A percentile compares a stretch with the other conserved stretches of the same genome.
Evolutionary conservation across 306 rosid species (phyloP).

Genomic region (Boehmeria nivea): DNA sequence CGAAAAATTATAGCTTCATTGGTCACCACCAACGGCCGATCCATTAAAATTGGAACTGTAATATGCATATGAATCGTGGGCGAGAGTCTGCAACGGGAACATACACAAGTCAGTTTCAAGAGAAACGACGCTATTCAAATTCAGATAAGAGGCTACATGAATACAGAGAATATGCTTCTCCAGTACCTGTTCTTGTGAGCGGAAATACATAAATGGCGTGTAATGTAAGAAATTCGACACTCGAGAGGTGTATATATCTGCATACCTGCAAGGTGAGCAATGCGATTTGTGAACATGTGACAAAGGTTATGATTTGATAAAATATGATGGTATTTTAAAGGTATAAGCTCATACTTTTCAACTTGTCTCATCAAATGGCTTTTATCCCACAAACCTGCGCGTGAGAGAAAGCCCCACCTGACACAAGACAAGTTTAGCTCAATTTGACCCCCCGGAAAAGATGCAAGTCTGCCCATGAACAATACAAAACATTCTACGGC

Average conservation of each 20-base stretch:
- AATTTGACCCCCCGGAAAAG: not conserved
- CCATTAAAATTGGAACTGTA: constrained; percentile 30
- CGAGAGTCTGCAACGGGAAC: constrained; percentile 68
- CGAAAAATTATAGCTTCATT: not conserved
- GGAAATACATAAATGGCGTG: constrained; percentile 95
- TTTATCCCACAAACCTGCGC: constrained; percentile 96
- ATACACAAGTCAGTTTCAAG: not conserved
- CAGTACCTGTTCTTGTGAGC: constrained; percentile 92
- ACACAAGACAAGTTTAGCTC: constrained; percentile 24
- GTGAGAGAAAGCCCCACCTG: constrained; percentile 98
- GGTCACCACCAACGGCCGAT: constrained; percentile 21
- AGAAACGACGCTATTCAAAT: too few relatives aligned
- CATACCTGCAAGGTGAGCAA: constrained; percentile 55
- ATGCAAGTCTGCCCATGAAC: not conserved
- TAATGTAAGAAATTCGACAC: constrained; percentile 86
- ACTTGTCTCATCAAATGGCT: constrained; percentile 98
- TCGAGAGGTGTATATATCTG: constrained; percentile 96
- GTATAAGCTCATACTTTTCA: too few relatives aligned
- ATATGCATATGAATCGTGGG: constrained; percentile 69
- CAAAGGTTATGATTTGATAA: not conserved
- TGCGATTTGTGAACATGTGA: too few relatives aligned
- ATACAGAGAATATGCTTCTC: not conserved
- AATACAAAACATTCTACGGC: not conserved
- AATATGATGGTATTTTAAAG: too few relatives aligned
- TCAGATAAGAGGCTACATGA: not conserved